Evolutionary conservation across 805 yeast genomes (phyloP).

Genomic region (Saturnispora saitoi): DNA sequence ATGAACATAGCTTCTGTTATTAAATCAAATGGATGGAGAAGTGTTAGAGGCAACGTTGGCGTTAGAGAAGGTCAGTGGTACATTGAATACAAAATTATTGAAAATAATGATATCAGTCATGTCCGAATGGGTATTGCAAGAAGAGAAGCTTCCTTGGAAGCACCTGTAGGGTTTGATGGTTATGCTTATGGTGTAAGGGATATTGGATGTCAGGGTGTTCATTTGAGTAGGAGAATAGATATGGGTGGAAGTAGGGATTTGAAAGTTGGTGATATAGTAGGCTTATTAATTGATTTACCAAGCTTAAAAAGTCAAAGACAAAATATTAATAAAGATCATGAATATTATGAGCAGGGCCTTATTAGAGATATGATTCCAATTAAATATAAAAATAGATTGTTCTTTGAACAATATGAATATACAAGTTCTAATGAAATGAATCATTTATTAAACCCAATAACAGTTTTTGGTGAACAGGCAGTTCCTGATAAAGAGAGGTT

Average conservation of each 20-base stretch:
- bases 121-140: conserved; percentile 80
- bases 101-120: conserved; percentile 27
- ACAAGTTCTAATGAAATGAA: conserved; percentile 61
- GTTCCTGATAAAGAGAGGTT: conserved; percentile 41
- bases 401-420: conserved; percentile 81
- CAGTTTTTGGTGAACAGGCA: conserved; percentile 62
- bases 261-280: conserved; percentile 72
- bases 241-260: conserved; percentile 33
- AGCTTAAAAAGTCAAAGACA: conserved; percentile 33
- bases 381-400: conserved; percentile 64
- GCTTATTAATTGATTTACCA: conserved; percentile 69
- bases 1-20: conserved; percentile 43
- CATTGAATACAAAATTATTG: conserved; percentile 58
- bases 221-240: conserved; percentile 57
- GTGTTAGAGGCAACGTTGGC: conserved; percentile 64
- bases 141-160: conserved; percentile 82
- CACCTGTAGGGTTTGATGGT: conserved; percentile 93
- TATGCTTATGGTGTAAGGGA: conserved; percentile 91
- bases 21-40: conserved; percentile 61
- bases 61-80: conserved; percentile 74
- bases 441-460: conserved; percentile 63
- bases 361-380: conserved; percentile 83
- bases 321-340: conserved; percentile 27
- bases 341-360: conserved; percentile 31
- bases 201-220: conserved; percentile 63